phyloP scores from a whole-genome alignment of 306 rosid genomes.

The Lathyrus tuberosus region DNA sequence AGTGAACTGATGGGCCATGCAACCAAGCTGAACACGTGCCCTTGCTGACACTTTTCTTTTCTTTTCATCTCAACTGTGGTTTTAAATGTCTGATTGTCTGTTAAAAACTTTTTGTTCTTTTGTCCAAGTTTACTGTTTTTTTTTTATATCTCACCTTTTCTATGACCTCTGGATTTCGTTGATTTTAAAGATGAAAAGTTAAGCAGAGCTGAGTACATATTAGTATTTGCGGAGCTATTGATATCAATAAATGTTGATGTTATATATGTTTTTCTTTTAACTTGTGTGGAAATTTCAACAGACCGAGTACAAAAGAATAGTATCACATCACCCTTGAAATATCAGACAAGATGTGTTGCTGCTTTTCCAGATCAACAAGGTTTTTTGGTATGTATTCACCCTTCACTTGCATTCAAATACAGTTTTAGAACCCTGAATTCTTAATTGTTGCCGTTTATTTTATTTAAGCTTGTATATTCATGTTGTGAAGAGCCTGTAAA shows the following conservation, averaged over 20 bases:
- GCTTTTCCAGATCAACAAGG: conserved; percentile 99
- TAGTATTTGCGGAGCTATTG: conserved; percentile 18
- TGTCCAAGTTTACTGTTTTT: not conserved
- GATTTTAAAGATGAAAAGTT: too few species aligned
- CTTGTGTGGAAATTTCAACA: conserved; percentile 44
- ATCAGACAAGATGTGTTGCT: conserved; percentile 88
- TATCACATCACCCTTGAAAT: conserved; percentile 94
- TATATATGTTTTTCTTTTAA: conserved; percentile 15
- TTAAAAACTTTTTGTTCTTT: not conserved
- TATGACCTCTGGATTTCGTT: too few species aligned
- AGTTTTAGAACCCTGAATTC: not conserved
- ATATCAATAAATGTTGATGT: conserved; percentile 22
- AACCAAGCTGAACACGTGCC: conserved; percentile 14
- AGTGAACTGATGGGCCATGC: conserved; percentile 6
- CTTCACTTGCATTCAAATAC: conserved; percentile 13
- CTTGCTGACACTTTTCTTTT: not conserved
- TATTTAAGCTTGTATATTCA: not conserved
- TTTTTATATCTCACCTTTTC: too few species aligned
- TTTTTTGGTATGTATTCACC: conserved; percentile 61
- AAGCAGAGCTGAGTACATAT: conserved; percentile 1
- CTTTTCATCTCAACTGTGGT: not conserved
- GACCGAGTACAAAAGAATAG: conserved; percentile 79
- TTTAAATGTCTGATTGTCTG: not conserved
- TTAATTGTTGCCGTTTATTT: conserved; percentile 17
- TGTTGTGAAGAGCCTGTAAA: conserved; percentile 16